A percentile compares a stretch with the other conserved stretches of the same genome.
Evolutionary conservation across 2,329 filamentous ascomycete species (phyloP).

Genomic region (Setomelanomma holmii): DNA sequence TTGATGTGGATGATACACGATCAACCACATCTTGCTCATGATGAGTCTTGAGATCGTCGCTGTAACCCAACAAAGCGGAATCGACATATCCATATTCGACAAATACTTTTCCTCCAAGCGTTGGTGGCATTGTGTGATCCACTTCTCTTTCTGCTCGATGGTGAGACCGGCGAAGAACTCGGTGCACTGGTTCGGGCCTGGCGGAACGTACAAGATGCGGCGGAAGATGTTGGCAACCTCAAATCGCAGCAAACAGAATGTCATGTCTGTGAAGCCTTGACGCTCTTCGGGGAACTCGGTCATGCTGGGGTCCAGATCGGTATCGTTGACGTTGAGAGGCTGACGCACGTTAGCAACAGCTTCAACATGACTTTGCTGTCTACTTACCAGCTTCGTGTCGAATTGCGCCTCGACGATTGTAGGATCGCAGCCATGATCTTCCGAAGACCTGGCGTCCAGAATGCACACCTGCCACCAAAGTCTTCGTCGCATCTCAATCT

Average conservation of each 20-base stretch:
- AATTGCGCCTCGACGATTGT: slow-evolving; percentile 65
- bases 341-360: slow-evolving; percentile 16
- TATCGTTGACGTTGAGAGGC: slow-evolving; percentile 65
- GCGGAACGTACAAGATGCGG: slow-evolving; percentile 54
- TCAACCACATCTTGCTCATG: slow-evolving; percentile 78
- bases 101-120: slow-evolving; percentile 59
- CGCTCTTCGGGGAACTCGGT: slow-evolving; percentile 56
- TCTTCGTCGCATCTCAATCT: slow-evolving; percentile 65
- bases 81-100: slow-evolving; percentile 59
- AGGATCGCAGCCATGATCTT: slow-evolving; percentile 69
- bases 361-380: not conserved
- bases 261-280: slow-evolving; percentile 65
- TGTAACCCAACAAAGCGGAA: slow-evolving; percentile 72
- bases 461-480: slow-evolving; percentile 68
- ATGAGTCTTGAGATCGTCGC: slow-evolving; percentile 74
- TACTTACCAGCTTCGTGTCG: slow-evolving; percentile 62
- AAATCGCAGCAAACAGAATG: slow-evolving; percentile 62
- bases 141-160: slow-evolving; percentile 57
- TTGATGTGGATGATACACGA: slow-evolving; percentile 77
- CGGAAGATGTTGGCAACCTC: slow-evolving; percentile 59
- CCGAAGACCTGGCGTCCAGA: slow-evolving; percentile 66
- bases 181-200: slow-evolving; percentile 50
- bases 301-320: slow-evolving; percentile 59
- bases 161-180: slow-evolving; percentile 54
- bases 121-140: slow-evolving; percentile 57